Evolutionary conservation across 306 rosid genomes (phyloP), one percentile per base, ranked within the genome.

Genomic region (Vicia faba): DNA sequence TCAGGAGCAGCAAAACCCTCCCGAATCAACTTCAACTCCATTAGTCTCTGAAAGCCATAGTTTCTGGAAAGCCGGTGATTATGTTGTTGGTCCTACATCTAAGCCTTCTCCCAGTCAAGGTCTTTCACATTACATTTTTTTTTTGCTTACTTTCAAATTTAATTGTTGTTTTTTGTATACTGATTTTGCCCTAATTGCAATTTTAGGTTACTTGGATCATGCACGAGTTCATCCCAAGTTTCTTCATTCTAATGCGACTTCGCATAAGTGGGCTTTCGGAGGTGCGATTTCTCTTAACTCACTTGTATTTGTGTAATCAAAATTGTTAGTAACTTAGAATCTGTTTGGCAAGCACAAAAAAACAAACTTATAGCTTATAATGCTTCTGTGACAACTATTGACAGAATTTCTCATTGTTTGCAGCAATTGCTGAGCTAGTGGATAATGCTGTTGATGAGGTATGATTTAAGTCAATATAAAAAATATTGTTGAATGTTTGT

Each of bases 251-350:
- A 93, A 93, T 72, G 98, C 98, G 4, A 93, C 98, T 39, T 89
- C 98, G 2, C 98, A 93, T 81, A 93, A 86, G 60, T 93, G 98
- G 98, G 97, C 98, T 46, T 93, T 93, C 80, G 98, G 98, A 74
- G 98, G 98, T 92, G 55, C 56, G 45, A 15, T 67, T 68, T 72
- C 69, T 28, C 41, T 64, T 29, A 15, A 4, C 57, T 77, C 31
- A 50, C 29, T 64, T 76, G 36, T 55, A 39, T 20, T 70, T 61
- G 9, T 40, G 5, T 3, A 28, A 3, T 28, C 31, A 3, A 28
- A 28, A 28, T 28, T 28, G 3, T 28, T 28, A 28, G 31, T 28
- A 28, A 28, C 31, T 28, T 28, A 28, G 31, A 28, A 28, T 28
- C 31, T 28, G 31, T 28, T 28, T 28, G 31, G 31, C 31, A 28